Percentiles rank a stretch among this genome's conserved stretches.
These are phyloP conservation scores for Aegilops tauschii DNA, from an alignment of 176 grass and related monocot species.

Conservation along the genomic window DNA sequence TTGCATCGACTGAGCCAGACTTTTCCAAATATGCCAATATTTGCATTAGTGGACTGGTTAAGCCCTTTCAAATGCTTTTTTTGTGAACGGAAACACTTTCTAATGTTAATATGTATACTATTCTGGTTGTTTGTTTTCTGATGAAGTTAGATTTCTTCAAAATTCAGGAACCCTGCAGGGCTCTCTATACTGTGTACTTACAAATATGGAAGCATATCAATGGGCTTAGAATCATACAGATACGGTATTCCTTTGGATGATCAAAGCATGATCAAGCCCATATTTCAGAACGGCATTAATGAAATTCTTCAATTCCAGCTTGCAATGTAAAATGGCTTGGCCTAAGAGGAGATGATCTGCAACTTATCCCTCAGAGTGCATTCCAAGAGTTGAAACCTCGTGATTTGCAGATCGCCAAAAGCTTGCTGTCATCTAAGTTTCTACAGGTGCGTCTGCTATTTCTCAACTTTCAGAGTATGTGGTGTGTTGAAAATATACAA, in stretches of 20 bases:
- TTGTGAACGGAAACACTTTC: background rate
- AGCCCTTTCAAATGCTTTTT: conserved; percentile 13
- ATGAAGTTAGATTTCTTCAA: conserved; percentile 15
- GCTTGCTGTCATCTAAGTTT: conserved; percentile 75
- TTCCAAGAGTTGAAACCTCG: conserved; percentile 68
- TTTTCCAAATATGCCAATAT: conserved; percentile 76
- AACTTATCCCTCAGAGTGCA: conserved; percentile 62
- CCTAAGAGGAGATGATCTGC: conserved; percentile 72
- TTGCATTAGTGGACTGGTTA: conserved; percentile 86
- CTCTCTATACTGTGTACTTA: conserved; percentile 95
- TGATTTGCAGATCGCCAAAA: conserved; percentile 76
- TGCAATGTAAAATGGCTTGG: conserved; percentile 98
- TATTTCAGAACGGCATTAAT: background rate
- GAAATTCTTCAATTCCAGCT: conserved; percentile 55
- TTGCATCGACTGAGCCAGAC: conserved; percentile 69
- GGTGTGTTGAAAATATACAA: background rate
- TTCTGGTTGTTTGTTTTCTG: background rate
- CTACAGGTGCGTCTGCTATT: conserved; percentile 52
- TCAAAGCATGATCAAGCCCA: background rate
- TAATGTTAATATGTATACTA: conserved; percentile 12
- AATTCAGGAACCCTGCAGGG: conserved; percentile 90
- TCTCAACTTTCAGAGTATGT: conserved; percentile 2
- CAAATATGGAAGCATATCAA: conserved; percentile 88
- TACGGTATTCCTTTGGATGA: conserved; percentile 50
- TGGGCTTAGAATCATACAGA: conserved; percentile 95